Conservation (phyloP, 768 basidiomycete genomes). For the Phylloporus arenicola region DNA sequence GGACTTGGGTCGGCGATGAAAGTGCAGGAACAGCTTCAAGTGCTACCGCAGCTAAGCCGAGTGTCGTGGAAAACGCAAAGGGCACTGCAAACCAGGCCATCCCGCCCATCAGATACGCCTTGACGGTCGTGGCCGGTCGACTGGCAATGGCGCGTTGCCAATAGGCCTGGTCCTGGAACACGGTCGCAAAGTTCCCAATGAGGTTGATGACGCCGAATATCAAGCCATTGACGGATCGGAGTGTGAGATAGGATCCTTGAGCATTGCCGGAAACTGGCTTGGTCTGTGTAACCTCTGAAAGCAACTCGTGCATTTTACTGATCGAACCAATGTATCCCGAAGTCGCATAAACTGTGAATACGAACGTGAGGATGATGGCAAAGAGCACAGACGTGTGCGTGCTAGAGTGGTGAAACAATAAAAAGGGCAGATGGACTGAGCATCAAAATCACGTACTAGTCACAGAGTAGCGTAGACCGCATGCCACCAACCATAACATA, state of each 20-base stretch:
- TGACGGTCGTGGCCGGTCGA: constrained; percentile 77
- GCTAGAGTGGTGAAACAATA: constrained; percentile 33
- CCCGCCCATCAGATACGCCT: constrained; percentile 86
- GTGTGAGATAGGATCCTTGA: constrained; percentile 78
- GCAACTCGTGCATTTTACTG: constrained; percentile 70
- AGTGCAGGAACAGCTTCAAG: constrained; percentile 43
- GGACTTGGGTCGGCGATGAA: constrained; percentile 31
- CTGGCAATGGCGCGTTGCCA: constrained; percentile 92
- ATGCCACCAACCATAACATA: constrained; percentile 87
- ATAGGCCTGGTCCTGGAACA: constrained; percentile 71
- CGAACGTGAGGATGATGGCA: constrained; percentile 71
- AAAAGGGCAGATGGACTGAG: background rate
- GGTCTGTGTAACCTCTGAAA: constrained; percentile 48
- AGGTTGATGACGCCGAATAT: constrained; percentile 87
- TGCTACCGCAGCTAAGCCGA: constrained; percentile 85
- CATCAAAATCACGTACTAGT: constrained; percentile 55
- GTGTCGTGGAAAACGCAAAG: constrained; percentile 78
- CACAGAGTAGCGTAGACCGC: constrained; percentile 80
- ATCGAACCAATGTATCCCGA: constrained; percentile 76
- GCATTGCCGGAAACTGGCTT: constrained; percentile 78
- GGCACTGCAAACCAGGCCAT: constrained; percentile 91
- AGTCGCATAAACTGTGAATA: constrained; percentile 80
- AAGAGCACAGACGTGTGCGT: constrained; percentile 86
- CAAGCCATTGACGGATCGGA: constrained; percentile 70
- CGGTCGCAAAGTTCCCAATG: constrained; percentile 74